A percentile compares a stretch with the other conserved stretches of the same genome.
These are phyloP conservation scores for Sclerotinia spermophila DNA, from an alignment of 2,329 filamentous ascomycete species.

Conservation along the genomic window DNA sequence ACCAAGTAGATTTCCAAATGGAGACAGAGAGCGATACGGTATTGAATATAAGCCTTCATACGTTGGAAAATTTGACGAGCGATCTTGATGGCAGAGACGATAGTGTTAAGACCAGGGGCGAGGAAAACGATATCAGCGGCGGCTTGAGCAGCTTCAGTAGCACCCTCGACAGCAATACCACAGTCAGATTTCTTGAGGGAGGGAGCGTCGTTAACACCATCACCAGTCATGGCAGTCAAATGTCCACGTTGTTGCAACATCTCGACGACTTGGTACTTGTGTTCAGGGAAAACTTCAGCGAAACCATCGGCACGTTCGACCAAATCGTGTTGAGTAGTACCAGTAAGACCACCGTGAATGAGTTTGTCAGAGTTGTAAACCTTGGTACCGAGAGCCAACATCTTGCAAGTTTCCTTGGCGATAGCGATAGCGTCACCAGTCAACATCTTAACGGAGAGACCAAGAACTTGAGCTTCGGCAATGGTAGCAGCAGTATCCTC, in stretches of 20 bases:
- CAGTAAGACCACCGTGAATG: slow-evolving; percentile 70
- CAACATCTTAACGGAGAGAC: slow-evolving; percentile 77
- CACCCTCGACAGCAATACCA: slow-evolving; percentile 90
- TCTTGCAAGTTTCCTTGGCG: slow-evolving; percentile 79
- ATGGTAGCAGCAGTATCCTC: slow-evolving; percentile 77
- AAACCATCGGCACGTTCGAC: slow-evolving; percentile 90
- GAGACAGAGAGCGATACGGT: slow-evolving; percentile 88
- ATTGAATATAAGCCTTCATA: slow-evolving; percentile 95
- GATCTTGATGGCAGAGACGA: slow-evolving; percentile 89
- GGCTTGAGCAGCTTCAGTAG: slow-evolving; percentile 85
- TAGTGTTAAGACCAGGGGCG: slow-evolving; percentile 83
- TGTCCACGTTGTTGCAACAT: slow-evolving; percentile 92
- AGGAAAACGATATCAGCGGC: slow-evolving; percentile 94
- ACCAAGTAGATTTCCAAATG: slow-evolving; percentile 83
- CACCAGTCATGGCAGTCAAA: slow-evolving; percentile 93
- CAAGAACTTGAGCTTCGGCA: slow-evolving; percentile 70
- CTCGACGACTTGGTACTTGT: slow-evolving; percentile 94
- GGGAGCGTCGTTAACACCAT: slow-evolving; percentile 91
- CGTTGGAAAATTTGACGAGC: slow-evolving; percentile 95
- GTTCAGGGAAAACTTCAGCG: slow-evolving; percentile 90
- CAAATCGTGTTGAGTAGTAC: slow-evolving; percentile 70
- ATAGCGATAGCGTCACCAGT: slow-evolving; percentile 78
- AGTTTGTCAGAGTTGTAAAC: slow-evolving; percentile 78
- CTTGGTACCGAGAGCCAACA: slow-evolving; percentile 74
- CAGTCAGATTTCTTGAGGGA: slow-evolving; percentile 93